Base-by-base conservation (phyloP, 1,284 basidiomycete genomes). In the Tilletia horrida region DNA sequence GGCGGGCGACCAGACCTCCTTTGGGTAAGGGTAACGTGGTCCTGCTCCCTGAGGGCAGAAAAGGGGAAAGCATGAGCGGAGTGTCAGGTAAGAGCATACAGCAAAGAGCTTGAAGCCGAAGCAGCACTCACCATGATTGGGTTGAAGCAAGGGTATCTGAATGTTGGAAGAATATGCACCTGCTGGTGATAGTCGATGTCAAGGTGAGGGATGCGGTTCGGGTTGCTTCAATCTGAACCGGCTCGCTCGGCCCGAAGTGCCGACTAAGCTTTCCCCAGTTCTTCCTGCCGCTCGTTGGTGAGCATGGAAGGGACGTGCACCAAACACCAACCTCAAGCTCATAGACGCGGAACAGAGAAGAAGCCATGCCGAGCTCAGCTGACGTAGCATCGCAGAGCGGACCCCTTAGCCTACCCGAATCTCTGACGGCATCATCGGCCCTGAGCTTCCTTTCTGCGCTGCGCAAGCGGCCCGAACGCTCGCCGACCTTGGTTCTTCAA, bases 401-500 rank as follows among this genome's bases (percentile, higher is more conserved):
- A 8, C 55, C 55, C 6, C 31, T 59, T 2, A 35, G 27, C 2
- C 55, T 59, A 9, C 55, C 55, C 31, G 14, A 11, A 4, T 13
- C 8, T 0, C 29, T 59, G 27, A 35, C 55, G 27, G 18, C 18
- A 18, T 29, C 27, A 31, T 31, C 25, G 16, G 55, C 55, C 25
- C 14, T 63, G 23, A 14, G 21, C 25, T 63, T 63, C 44, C 61
- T 63, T 25, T 44, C 61, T 16, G 61, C 40, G 13, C 61, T 44
- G 21, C 61, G 63, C 63, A 69, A 73, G 23, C 66, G 69, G 43
- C 72, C 75, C 21, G 74, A 73, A 25, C 84, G 89, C 47, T 86
- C 87, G 40, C 92, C 91, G 0, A 88, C 89, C 74, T 87, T 91
- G 66, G 86, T 87, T 0, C 87, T 92, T 21, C 85, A 88, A 63